phyloP scores from a whole-genome alignment of 148 eudicot genomes.

The Spergularia marina region DNA sequence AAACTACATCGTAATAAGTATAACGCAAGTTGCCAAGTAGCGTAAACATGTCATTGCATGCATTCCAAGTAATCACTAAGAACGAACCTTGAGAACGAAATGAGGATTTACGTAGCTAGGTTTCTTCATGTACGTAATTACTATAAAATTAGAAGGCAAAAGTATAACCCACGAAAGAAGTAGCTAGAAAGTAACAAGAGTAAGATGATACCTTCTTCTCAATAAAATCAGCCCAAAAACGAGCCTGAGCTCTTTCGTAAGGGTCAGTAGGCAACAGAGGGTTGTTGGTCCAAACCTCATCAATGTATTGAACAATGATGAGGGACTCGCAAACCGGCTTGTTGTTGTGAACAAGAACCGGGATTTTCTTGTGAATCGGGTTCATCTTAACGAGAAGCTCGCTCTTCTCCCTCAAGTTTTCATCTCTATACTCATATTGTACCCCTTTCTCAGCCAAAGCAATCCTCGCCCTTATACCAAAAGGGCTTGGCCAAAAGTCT shows the following conservation, averaged over 20 bases:
- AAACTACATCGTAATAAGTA: no score
- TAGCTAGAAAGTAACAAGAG: not conserved
- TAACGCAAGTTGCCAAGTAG: no score
- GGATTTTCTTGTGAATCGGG: slow-evolving; percentile 43
- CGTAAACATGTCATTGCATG: no score
- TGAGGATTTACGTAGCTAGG: no score
- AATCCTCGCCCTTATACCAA: slow-evolving; percentile 32
- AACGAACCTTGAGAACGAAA: no score
- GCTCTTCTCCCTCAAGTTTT: slow-evolving; percentile 37
- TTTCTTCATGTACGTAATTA: no score
- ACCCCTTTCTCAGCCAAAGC: slow-evolving; percentile 38
- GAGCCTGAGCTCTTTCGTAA: slow-evolving; percentile 31
- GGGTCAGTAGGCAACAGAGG: slow-evolving; percentile 38
- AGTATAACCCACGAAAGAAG: no score
- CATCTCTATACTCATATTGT: slow-evolving; percentile 35
- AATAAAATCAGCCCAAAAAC: slow-evolving; percentile 39
- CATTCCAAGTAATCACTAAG: no score
- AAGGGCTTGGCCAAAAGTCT: slow-evolving; percentile 38
- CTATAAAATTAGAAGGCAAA: no score
- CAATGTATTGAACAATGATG: slow-evolving; percentile 34
- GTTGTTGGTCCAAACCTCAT: slow-evolving; percentile 35
- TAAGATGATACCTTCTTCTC: slow-evolving; percentile 28
- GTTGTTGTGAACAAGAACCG: slow-evolving; percentile 35
- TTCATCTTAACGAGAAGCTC: slow-evolving; percentile 38
- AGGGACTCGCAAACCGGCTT: slow-evolving; percentile 42